Base-by-base conservation (phyloP, 2,329 filamentous ascomycete genomes). In the Raffaelea ambrosiae region DNA sequence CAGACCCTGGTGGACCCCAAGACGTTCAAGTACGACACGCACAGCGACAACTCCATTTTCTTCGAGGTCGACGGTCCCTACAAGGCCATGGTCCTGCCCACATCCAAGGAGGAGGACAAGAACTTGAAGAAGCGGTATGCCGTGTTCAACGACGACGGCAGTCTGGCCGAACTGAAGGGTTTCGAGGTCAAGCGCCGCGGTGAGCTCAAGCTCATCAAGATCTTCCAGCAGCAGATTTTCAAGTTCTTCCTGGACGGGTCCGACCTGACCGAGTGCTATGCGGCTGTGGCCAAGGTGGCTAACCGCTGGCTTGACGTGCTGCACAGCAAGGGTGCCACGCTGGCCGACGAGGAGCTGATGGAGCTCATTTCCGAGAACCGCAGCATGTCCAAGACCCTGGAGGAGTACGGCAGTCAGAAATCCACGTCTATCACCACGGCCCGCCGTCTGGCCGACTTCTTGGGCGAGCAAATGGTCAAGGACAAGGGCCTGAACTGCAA, bases 321-420 rank as follows among this genome's bases (percentile, higher is more conserved):
- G 29, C 80, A 97, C 61, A 87, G 81, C 58, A 90, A 88, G 55
- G 93, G 94, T 16, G 77, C 84, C 3, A 97, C 90, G 1, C 72
- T 99, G 14, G 90, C 91, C 0, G 91, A 99, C 57, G 91, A 97
- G 62, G 93, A 98, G 62, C 77, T 99, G 38, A 97, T 98, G 65
- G 91, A 98, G 59, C 83, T 99, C n/a, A 98, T 99, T 81, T 96
- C 89, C 44, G 93, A 99, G 65, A 99, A 99, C 69, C 84, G 94
- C 70, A 97, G 81, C 70, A 98, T 99, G 93, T 78, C 83, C 18
- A 98, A 98, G 68, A 94, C 93, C 0, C 72, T 99, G 2, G 91
- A 96, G 56, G 94, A 99, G 66, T 99, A 99, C 55, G 93, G 90
- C 18, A 72, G 70, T 8, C 94, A 98, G 59, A 98, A 99, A 63